A percentile compares a stretch with the other conserved stretches of the same genome.
These are phyloP conservation scores for Knoxdaviesia proteae DNA, from an alignment of 2,329 filamentous ascomycete species.

Conservation along the genomic window DNA sequence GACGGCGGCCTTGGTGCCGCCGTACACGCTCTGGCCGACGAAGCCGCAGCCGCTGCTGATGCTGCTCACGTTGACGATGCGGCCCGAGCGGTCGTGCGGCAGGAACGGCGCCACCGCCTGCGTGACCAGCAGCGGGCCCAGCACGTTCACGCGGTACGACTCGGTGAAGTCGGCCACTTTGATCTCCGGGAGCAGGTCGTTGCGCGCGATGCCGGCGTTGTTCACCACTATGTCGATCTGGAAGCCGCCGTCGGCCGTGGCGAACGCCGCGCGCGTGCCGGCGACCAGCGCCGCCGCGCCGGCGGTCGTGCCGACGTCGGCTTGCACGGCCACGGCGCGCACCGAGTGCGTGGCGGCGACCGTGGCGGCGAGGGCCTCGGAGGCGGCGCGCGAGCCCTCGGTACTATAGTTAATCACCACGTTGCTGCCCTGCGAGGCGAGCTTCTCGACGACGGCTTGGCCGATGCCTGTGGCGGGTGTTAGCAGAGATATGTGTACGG, in stretches of 20 bases:
- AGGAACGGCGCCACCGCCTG: conserved; percentile 54
- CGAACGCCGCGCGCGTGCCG: conserved; percentile 36
- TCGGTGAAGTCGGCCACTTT: conserved; percentile 43
- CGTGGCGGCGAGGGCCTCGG: conserved; percentile 40
- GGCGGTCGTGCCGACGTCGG: conserved; percentile 43
- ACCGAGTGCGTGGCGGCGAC: conserved; percentile 37
- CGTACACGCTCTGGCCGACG: conserved; percentile 33
- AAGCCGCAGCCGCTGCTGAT: conserved; percentile 32
- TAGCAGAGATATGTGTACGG: not conserved
- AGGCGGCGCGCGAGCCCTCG: conserved; percentile 15
- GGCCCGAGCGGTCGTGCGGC: conserved; percentile 40
- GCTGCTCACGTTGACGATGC: conserved; percentile 33
- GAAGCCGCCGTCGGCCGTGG: conserved; percentile 23
- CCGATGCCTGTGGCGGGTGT: conserved; percentile 42
- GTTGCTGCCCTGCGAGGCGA: conserved; percentile 49
- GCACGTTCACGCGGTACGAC: conserved; percentile 63
- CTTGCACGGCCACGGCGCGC: conserved; percentile 41
- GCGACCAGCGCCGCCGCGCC: conserved; percentile 39
- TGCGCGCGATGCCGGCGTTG: conserved; percentile 56
- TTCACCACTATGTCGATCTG: conserved; percentile 72
- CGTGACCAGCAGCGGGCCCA: conserved; percentile 58
- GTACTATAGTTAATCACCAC: conserved; percentile 51
- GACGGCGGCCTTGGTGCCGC: conserved; percentile 34
- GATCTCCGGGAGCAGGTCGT: conserved; percentile 43
- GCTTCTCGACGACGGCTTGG: conserved; percentile 38